Conservation (phyloP, 176 grass and related monocot species). For the Elymus sibiricus region DNA sequence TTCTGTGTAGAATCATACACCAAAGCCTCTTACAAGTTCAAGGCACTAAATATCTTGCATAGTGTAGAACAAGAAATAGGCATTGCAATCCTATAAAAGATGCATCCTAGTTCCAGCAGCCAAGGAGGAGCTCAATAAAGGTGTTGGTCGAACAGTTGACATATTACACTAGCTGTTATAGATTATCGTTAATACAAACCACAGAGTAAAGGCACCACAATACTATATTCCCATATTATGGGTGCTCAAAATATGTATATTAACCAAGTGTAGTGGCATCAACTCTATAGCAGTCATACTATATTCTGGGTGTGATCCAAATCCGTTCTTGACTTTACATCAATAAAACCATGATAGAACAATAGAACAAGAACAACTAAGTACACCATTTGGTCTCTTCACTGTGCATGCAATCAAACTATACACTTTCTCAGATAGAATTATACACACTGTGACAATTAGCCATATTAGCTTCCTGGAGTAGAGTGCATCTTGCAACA, state of each 20-base stretch:
- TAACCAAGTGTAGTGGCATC: neutral
- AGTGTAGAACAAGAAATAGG: neutral
- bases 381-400: neutral
- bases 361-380: neutral
- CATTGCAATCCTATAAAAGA: neutral
- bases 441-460: neutral
- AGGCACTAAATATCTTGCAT: neutral
- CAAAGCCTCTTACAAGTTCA: neutral
- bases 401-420: neutral
- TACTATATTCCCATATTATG: neutral
- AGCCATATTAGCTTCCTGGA: conserved; percentile 1
- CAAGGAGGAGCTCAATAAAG: neutral
- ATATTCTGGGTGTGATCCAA: neutral
- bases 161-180: neutral
- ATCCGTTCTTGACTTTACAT: neutral
- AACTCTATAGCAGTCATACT: neutral
- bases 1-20: neutral
- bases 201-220: neutral
- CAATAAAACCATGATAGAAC: neutral
- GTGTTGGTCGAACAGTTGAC: neutral
- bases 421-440: neutral
- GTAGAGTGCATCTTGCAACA: neutral
- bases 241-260: neutral
- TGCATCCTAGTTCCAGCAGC: conserved; percentile 4
- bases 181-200: neutral